Evolutionary conservation across 2,329 filamentous ascomycete species (phyloP), one percentile per base, ranked within the genome.

Genomic region (Hypomyces rosellus): DNA sequence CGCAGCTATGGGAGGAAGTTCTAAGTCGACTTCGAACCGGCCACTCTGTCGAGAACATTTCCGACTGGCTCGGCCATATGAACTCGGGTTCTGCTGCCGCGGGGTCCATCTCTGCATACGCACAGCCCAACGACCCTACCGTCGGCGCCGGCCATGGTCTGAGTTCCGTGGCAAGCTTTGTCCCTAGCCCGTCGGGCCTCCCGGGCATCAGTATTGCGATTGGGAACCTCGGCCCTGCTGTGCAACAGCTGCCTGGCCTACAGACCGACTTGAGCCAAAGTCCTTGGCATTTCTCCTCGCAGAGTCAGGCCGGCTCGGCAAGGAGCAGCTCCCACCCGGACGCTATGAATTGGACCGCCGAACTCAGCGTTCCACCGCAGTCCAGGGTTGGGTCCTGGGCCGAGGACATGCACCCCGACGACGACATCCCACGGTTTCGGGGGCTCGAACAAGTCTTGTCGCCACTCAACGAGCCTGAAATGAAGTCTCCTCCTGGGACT

Each of bases 1-100:
- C 76, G 2, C 73, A 76, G 5, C 62, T 76, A 6, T 75, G 75
- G 69, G 76, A 80, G 52, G 76, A 81, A 34, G 73, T 84, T 2
- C 56, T 84, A 48, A 65, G 69, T 16, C 73, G 75, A 5, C 60
- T 84, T 40, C 78, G 76, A 39, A 67, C 63, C 22, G 80, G 81
- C 39, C 76, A 82, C 53, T 67, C 72, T 8, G 64, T 82, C 18
- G 78, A 82, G 41, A 68, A 54, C 42, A 80, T 85, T 49, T 76
- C 78, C 4, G 75, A 80, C 46, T 81, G 75, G 72, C 69, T 84
- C 2, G 68, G 64, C 3, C 37, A 12, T 25, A 18, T 37, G 14
- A 3, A 22, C 15, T 34, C 30, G 25, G 43, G 15, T 18, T 20
- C 45, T 40, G 34, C 45, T 15, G 13, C 16, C 36, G 9, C 33